phyloP scores from a whole-genome alignment of 1,284 basidiomycete genomes.

The Boletus subluridellus region DNA sequence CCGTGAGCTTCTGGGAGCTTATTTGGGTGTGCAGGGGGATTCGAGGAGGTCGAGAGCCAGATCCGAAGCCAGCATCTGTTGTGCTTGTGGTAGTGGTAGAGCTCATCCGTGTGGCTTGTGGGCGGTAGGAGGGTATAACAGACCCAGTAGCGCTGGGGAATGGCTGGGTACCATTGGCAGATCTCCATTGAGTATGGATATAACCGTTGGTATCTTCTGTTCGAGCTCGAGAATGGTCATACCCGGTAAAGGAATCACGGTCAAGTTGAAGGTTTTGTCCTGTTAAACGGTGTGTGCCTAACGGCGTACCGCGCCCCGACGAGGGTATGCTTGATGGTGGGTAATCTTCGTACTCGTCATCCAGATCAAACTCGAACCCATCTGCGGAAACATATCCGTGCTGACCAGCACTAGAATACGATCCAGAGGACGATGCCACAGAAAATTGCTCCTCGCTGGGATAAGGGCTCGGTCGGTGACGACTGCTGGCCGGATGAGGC shows the following conservation, averaged over 20 bases:
- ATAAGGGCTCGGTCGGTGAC: constrained; percentile 39
- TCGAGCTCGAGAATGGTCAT: constrained; percentile 62
- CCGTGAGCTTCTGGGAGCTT: constrained; percentile 61
- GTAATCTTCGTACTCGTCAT: constrained; percentile 75
- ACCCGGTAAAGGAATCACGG: constrained; percentile 44
- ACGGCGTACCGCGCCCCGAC: constrained; percentile 68
- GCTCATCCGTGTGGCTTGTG: constrained; percentile 47
- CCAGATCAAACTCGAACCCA: constrained; percentile 62
- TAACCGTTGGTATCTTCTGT: constrained; percentile 70
- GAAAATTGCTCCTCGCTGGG: constrained; percentile 40
- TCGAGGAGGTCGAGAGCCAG: constrained; percentile 40
- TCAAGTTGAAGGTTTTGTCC: constrained; percentile 61
- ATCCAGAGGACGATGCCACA: constrained; percentile 33
- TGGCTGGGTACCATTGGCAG: constrained; percentile 34
- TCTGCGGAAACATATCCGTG: constrained; percentile 61
- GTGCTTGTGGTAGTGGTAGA: constrained; percentile 39
- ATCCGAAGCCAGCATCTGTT: constrained; percentile 53
- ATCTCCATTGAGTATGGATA: constrained; percentile 64
- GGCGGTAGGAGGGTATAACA: constrained; percentile 33
- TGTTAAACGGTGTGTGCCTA: constrained; percentile 51
- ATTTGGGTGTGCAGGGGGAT: constrained; percentile 65
- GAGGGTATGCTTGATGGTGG: constrained; percentile 49
- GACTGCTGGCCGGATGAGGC: constrained; percentile 39
- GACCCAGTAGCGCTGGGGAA: constrained; percentile 23
- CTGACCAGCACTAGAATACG: constrained; percentile 44